These are phyloP conservation scores for Limonium bicolor DNA, from an alignment of 148 eudicot genomes.

Conservation along the genomic window DNA sequence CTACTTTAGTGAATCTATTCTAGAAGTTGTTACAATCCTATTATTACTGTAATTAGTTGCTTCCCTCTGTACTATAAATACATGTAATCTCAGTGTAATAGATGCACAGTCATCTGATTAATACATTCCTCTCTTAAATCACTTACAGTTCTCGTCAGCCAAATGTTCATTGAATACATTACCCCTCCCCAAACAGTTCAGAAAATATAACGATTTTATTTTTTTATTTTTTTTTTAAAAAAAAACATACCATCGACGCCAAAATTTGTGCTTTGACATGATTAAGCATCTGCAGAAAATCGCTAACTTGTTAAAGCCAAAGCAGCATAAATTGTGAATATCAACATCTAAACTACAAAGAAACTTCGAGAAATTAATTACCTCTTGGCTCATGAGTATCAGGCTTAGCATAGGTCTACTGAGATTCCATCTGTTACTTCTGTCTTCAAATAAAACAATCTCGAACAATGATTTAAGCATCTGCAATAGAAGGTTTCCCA, in stretches of 20 bases:
- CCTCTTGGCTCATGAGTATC: conserved; percentile 79
- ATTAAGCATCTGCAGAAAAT: conserved; percentile 23
- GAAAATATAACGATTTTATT: background rate
- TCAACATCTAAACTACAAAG: background rate
- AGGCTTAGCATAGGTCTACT: conserved; percentile 82
- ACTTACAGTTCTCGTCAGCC: too few species aligned
- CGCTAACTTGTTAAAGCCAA: too few species aligned
- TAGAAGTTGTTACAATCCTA: too few species aligned
- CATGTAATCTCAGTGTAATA: too few species aligned
- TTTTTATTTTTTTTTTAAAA: background rate
- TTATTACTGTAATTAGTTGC: too few species aligned
- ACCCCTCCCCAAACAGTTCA: too few species aligned
- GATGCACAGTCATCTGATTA: background rate
- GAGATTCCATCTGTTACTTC: conserved; percentile 55
- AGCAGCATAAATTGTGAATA: background rate
- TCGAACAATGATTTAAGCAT: conserved; percentile 73
- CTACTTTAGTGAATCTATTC: too few species aligned
- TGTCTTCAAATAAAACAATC: conserved; percentile 67
- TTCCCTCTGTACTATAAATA: too few species aligned
- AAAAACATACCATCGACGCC: conserved; percentile 29
- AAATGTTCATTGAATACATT: too few species aligned
- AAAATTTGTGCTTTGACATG: conserved; percentile 33
- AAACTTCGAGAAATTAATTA: conserved; percentile 8
- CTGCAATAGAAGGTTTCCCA: too few species aligned
- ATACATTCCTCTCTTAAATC: too few species aligned